Evolutionary conservation across 495 filamentous ascomycete species (phyloP), one percentile per base, ranked within the genome.

Genomic region (Hamigera avellanea): DNA sequence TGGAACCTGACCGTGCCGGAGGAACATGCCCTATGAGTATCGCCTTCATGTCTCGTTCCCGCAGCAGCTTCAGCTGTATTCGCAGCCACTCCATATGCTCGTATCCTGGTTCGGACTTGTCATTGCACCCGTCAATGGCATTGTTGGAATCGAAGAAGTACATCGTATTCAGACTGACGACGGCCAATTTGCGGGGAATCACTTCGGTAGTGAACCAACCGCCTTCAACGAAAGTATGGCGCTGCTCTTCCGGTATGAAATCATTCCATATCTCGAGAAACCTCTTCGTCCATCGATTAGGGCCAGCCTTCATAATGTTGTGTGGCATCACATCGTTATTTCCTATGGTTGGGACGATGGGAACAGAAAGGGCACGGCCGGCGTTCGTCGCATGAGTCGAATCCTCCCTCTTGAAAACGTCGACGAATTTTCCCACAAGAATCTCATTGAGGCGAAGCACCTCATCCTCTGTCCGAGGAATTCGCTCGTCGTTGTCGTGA

Each of bases 321-420:
- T 99, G 91, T 1, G 91, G 91, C 44, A 94, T 77, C 36, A 99
- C 82, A 43, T 99, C 91, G 59, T 99, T 99, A 57, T 99, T 99
- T 8, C 91, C 91, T 37, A 95, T 77, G 0, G 79, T 95, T 3
- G 91, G 86, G 1, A 99, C 64, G 10, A 96, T 75, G 8, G 93
- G 91, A 16, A 98, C 74, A 13, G 62, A 56, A 36, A 86, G 66
- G 14, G 75, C 72, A 19, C 66, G 69, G 2, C 59, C 67, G n/a
- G 75, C 60, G 29, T 69, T 57, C 14, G 62, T 59, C 28, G 63
- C 61, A 6, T 59, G 51, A 25, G 51, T 34, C 18, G 62, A 53
- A 21, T 71, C 56, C 0, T 59, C 42, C 33, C 70, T 67, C 2
- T 73, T 66, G 49, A 94, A 95, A 7, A 84, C 58, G 6, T 84